Conservation (phyloP, 495 filamentous ascomycete species). For the Polyplosphaeria fusca region DNA sequence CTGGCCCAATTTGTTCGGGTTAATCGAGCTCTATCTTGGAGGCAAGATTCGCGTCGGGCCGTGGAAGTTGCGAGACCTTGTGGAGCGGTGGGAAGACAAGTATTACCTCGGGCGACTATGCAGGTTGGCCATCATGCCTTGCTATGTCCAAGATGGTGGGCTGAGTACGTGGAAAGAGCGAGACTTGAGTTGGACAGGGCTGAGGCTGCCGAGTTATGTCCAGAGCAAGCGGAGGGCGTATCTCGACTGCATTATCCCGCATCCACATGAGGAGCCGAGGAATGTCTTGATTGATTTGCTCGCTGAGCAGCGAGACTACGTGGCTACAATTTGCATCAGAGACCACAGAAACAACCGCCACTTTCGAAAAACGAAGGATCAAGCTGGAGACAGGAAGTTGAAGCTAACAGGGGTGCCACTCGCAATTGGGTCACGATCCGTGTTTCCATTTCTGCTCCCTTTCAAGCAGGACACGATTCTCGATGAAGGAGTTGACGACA, state of each 20-base stretch:
- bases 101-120: background rate
- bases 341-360: background rate
- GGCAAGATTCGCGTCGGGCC: constrained; percentile 3
- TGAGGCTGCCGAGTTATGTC: background rate
- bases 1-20: background rate
- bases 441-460: background rate
- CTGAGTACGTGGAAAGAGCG: background rate
- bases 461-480: constrained; percentile 4
- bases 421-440: background rate
- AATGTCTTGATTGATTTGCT: background rate
- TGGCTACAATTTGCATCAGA: background rate
- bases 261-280: background rate
- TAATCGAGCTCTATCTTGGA: background rate
- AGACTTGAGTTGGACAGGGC: background rate
- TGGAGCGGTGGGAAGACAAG: background rate
- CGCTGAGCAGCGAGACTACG: background rate
- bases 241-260: constrained; percentile 4
- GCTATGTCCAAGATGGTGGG: constrained; percentile 6
- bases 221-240: constrained; percentile 14
- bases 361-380: background rate
- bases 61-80: background rate
- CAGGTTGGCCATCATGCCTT: constrained; percentile 4
- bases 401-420: background rate
- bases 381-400: background rate
- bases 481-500: background rate